Percentiles rank a stretch among this genome's conserved stretches.
phyloP scores from a whole-genome alignment of 495 filamentous ascomycete genomes.

The Glarea lozoyensis region DNA sequence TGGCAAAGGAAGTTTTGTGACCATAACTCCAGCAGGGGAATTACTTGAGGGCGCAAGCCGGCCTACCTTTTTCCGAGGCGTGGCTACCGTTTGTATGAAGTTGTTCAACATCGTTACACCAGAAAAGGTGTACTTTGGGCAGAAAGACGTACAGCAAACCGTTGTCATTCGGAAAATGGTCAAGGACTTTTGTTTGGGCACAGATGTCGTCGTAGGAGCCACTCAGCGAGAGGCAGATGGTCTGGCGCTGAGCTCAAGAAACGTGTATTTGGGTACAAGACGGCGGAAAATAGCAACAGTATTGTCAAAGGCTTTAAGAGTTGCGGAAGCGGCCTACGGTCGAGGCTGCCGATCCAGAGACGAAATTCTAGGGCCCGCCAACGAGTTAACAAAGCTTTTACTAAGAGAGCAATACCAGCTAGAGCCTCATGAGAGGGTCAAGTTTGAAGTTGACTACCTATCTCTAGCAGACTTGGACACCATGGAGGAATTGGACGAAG shows the following conservation, averaged over 20 bases:
- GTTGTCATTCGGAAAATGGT: constrained; percentile 83
- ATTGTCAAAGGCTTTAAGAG: constrained; percentile 55
- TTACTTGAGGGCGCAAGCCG: constrained; percentile 75
- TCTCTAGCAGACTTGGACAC: constrained; percentile 75
- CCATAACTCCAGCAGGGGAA: constrained; percentile 71
- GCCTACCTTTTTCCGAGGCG: constrained; percentile 94
- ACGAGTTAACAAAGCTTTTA: constrained; percentile 36
- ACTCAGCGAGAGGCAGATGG: constrained; percentile 78
- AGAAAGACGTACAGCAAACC: constrained; percentile 97
- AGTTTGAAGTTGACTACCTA: constrained; percentile 82
- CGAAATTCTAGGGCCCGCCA: constrained; percentile 61
- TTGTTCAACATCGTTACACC: constrained; percentile 87
- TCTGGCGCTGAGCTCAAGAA: constrained; percentile 87
- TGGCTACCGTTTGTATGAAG: constrained; percentile 96
- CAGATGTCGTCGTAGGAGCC: constrained; percentile 59
- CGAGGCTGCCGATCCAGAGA: constrained; percentile 46
- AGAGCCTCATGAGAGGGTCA: constrained; percentile 49
- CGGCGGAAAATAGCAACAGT: constrained; percentile 64
- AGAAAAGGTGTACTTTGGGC: constrained; percentile 89
- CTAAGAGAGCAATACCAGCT: constrained; percentile 55
- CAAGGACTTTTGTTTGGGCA: constrained; percentile 75
- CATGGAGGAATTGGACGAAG: constrained; percentile 63
- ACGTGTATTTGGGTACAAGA: constrained; percentile 79
- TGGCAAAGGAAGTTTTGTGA: constrained; percentile 84
- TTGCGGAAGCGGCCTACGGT: constrained; percentile 59